Evolutionary conservation across 768 basidiomycete genomes (phyloP).

Genomic region (Lentinula aciculospora): DNA sequence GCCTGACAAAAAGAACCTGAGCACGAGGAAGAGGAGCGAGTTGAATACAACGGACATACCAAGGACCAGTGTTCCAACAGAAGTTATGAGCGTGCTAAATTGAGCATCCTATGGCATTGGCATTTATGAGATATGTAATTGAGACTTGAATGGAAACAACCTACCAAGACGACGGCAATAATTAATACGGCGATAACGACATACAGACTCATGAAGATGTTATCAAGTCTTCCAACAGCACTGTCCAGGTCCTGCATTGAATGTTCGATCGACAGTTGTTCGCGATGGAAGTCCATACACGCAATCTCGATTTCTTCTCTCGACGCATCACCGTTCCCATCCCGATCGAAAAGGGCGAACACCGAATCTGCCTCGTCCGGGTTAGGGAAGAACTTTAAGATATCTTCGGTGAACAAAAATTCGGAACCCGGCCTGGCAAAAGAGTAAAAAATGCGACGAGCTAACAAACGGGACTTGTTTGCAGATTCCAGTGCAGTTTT

Average conservation of each 20-base stretch:
- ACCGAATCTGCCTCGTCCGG: slow-evolving; percentile 63
- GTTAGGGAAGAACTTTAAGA: slow-evolving; percentile 63
- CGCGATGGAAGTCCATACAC: slow-evolving; percentile 78
- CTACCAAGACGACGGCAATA: slow-evolving; percentile 72
- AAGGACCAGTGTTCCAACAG: slow-evolving; percentile 57
- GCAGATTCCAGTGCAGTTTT: slow-evolving; percentile 72
- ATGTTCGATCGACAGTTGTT: slow-evolving; percentile 77
- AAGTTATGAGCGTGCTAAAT: slow-evolving; percentile 68
- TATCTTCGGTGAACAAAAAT: slow-evolving; percentile 59
- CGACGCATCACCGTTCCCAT: slow-evolving; percentile 66
- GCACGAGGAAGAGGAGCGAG: slow-evolving; percentile 3
- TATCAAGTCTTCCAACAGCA: slow-evolving; percentile 81
- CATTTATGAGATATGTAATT: background rate
- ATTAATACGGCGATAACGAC: slow-evolving; percentile 69
- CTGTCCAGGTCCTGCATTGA: slow-evolving; percentile 89
- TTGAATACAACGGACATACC: slow-evolving; percentile 24
- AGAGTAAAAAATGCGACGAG: slow-evolving; percentile 82
- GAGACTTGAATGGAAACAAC: slow-evolving; percentile 20
- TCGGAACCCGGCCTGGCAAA: slow-evolving; percentile 61
- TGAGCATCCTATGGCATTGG: slow-evolving; percentile 52
- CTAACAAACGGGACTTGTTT: slow-evolving; percentile 77
- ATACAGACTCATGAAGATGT: slow-evolving; percentile 81
- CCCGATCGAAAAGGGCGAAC: slow-evolving; percentile 65
- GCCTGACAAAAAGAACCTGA: slow-evolving; percentile 29
- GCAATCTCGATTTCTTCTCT: slow-evolving; percentile 74